Base-by-base conservation (phyloP, 305 asterid genomes). In the Fraxinus ornus region DNA sequence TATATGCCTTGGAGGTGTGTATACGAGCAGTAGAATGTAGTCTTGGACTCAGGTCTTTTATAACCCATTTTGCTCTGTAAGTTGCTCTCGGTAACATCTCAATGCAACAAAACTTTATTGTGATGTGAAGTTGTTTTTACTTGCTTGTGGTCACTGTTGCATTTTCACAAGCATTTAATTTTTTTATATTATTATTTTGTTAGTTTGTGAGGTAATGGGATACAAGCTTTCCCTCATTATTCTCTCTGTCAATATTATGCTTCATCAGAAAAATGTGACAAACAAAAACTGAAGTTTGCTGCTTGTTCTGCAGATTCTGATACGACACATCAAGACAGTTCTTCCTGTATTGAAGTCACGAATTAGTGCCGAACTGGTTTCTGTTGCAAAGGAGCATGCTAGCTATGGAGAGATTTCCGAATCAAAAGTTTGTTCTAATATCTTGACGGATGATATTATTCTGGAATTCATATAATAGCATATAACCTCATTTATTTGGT, bases 311-410 rank as follows among this genome's bases (percentile, higher is more conserved):
- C 80, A 86, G 89, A 84, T 84, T 72, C 75, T 87, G 83, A 84
- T 81, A 76, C 89, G 77, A 55, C 89, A 87, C 76, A 87, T 87
- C 52, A 82, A 78, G 62, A 75, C 73, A 44, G 79, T 87, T 47
- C 83, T 87, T 74, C 89, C 89, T 57, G 71, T 74, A 35, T 82
- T 87, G 81, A 87, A 85, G 83, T 76, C 78, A 5, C 83, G 80
- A 41, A 60, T 87, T 37, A 84, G 79, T 72, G 37, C 84, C 52
- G 86, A 75, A 74, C 80, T 87, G 81, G 66, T 57, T 70, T 74
- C 86, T 76, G 88, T 82, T 36, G 71, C 37, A 36, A 82, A 87
- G 68, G 89, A 87, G 84, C 74, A 79, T 3, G 73, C 17, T 70
- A 68, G 77, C 7, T 80, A 77, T 52, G 88, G 89, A 64, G 87